phyloP scores from a whole-genome alignment of 805 yeast genomes.

The Metschnikowia lunata region DNA sequence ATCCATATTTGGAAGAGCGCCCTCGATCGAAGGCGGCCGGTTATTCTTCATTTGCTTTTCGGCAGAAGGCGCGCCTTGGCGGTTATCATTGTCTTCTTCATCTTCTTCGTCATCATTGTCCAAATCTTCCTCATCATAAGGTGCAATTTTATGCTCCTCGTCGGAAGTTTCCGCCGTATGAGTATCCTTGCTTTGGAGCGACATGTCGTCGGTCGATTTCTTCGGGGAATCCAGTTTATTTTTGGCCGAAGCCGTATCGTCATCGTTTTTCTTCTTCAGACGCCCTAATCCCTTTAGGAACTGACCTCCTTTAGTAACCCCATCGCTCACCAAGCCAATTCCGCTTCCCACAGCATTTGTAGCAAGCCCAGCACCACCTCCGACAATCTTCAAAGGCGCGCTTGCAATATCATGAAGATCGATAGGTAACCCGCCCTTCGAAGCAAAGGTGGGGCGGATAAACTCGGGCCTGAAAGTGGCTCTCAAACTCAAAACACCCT shows the following conservation, averaged over 20 bases:
- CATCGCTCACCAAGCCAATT: conserved; percentile 44
- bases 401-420: conserved; percentile 39
- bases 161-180: conserved; percentile 7
- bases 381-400: conserved; percentile 44
- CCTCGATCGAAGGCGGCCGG: conserved; percentile 14
- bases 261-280: conserved; percentile 12
- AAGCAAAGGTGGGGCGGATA: conserved; percentile 53
- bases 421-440: conserved; percentile 38
- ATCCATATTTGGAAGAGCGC: conserved; percentile 31
- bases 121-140: conserved; percentile 10
- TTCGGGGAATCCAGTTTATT: conserved; percentile 1
- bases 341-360: conserved; percentile 43
- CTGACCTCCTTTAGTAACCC: conserved; percentile 45
- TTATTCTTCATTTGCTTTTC: conserved; percentile 13
- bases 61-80: conserved; percentile 15
- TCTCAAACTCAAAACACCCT: conserved; percentile 54
- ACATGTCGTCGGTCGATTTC: conserved; percentile 2
- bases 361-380: conserved; percentile 41
- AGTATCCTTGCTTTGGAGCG: conserved; percentile 1
- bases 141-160: conserved; percentile 3
- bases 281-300: conserved; percentile 31
- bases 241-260: not conserved
- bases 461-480: conserved; percentile 63
- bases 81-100: conserved; percentile 6
- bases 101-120: conserved; percentile 6